Evolutionary conservation across 2,329 filamentous ascomycete genomes (phyloP), one percentile per base, ranked within the genome.

Genomic region (Rhinocladiella similis): DNA sequence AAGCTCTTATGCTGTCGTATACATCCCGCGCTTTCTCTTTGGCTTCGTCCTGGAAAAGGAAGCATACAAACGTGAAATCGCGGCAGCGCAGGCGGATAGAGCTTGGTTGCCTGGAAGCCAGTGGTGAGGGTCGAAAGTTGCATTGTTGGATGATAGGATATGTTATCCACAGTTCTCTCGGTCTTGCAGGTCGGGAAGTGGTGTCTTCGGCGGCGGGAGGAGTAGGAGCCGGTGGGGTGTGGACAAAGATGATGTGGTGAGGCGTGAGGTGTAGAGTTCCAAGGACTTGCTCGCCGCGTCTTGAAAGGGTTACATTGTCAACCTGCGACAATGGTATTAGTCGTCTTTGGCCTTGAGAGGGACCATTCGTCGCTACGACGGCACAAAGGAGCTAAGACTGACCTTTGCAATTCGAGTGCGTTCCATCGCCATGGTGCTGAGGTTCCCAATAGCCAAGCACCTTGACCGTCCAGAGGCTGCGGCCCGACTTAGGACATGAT

Each of bases 61-160:
- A 92, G 60, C 90, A 92, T 59, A 96, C 86, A 73, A 92, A 96
- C 47, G 85, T 93, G 71, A 99, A 97, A 77, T 99, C 94, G 56
- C 93, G 89, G 70, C 92, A 91, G 51, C 91, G 87, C 60, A 99
- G 77, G 50, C 93, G 88, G 68, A 99, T 91, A 2, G 90, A 89
- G 5, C 92, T 91, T 29, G 85, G 82, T 59, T 91, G 83, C 49
- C 85, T 83, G 56, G 88, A 88, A 12, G 80, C 78, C 5, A 84
- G 80, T 16, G 89, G 87, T 46, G 87, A 85, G 25, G 91, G 88
- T 57, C 90, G 85, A 63, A 93, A 85, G 20, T 83, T 84, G 74
- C 92, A 96, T 67, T 87, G 84, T 39, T 84, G 84, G 67, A 99
- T 90, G 74, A 97, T 92, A 20, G 93, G 92, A 73, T 92, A 99